Base-by-base conservation (phyloP, 306 rosid genomes). In the Pyrus communis region DNA sequence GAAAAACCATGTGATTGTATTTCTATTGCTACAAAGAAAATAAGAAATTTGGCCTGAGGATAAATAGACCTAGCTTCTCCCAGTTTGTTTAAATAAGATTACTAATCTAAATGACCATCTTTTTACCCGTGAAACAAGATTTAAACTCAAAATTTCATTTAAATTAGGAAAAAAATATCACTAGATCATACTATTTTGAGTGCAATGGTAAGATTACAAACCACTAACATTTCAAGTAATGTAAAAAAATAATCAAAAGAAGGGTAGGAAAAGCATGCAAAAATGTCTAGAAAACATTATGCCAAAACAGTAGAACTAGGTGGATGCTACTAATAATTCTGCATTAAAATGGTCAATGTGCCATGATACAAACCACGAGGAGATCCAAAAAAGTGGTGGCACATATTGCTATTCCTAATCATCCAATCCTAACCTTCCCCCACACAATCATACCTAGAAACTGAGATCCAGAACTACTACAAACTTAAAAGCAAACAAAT, bases 311-410 rank as follows among this genome's bases (percentile, higher is more conserved):
- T 27, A 52, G 49, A 3, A 52, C n/a, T 23, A 21, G 46, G 42
- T 15, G 40, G 21, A 27, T 4, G 40, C 51, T 54, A 7, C 59
- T 21, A 71, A 64, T 73, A 71, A 30, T 45, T 71, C 21, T 11
- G 30, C 40, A 77, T 10, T 22, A 22, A 58, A 14, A 5, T 66
- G 84, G 75, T 77, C 81, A 77, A 81, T 71, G 54, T 12, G 78
- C 67, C 81, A 77, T 81, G 19, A 81, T 72, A 66, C 19, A 68
- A 69, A 79, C 68, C 71, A 60, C 63, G 31, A 69, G 69, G 27
- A 52, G 42, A 68, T 77, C 45, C 57, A 30, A 19, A 68, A 78
- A 68, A 62, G 45, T 14, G 22, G 5, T 51, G 68, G 57, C 68
- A 27, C 45, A 11, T 31, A 31, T 18, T 14, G 22, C 70, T 11